A percentile compares a stretch with the other conserved stretches of the same genome.
Evolutionary conservation across 805 yeast genomes (phyloP).

Genomic region (Candida corydali): DNA sequence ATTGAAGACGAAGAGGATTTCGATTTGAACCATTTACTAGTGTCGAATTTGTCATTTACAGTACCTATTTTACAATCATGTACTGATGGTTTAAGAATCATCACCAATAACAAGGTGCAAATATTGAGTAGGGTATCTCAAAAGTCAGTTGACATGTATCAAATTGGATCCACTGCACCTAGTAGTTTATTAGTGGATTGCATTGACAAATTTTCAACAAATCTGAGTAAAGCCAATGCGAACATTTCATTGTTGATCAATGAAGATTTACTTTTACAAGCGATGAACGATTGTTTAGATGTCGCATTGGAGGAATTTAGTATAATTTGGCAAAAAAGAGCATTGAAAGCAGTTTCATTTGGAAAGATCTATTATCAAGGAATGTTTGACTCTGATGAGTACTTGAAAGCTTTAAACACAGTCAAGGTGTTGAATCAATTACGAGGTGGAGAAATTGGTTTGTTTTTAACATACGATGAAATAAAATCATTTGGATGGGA

Average conservation of each 20-base stretch:
- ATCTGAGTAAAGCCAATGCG: constrained; percentile 79
- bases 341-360: constrained; percentile 77
- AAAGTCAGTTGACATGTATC: constrained; percentile 58
- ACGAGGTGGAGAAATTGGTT: constrained; percentile 59
- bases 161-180: constrained; percentile 80
- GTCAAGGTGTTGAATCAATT: constrained; percentile 69
- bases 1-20: constrained; percentile 29
- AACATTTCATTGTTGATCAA: constrained; percentile 52
- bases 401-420: constrained; percentile 57
- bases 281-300: constrained; percentile 65
- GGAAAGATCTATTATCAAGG: constrained; percentile 64
- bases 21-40: constrained; percentile 12
- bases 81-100: constrained; percentile 65
- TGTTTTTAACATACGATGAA: constrained; percentile 62
- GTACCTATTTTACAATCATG: constrained; percentile 48
- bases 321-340: constrained; percentile 71
- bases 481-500: constrained; percentile 50
- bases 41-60: constrained; percentile 20
- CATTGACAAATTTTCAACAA: constrained; percentile 50
- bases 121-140: constrained; percentile 61
- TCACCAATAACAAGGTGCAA: constrained; percentile 56
- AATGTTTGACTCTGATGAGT: constrained; percentile 53
- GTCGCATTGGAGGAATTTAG: constrained; percentile 80
- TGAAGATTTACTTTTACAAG: constrained; percentile 45
- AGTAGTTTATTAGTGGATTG: constrained; percentile 82